Base-by-base conservation (phyloP, 2,329 filamentous ascomycete species). In the Magnaporthiopsis incrustans region DNA sequence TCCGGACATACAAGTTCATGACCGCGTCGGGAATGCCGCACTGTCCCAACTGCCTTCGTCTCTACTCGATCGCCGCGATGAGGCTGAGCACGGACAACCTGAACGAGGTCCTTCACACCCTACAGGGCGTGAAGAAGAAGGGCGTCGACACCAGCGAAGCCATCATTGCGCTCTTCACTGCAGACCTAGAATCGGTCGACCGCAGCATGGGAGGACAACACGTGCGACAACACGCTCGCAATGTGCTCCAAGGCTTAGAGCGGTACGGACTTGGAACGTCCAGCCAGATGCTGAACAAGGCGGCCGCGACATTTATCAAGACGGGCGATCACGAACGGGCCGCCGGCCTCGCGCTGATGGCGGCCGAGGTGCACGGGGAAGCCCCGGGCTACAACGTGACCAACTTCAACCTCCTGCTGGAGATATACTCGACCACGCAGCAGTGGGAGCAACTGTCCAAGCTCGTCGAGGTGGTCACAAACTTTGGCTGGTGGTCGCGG, bases 51-150 rank as follows among this genome's bases (percentile, higher is more conserved):
- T 81, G 78, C 63, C 73, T 85, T 18, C 77, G 78, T n/a, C 72
- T 83, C 6, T 81, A 79, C 11, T 77, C 85, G 11, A 68, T 76
- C 12, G 79, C 81, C 2, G 73, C 76, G 18, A 68, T 84, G 62
- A 71, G 70, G 22, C 70, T 57, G 2, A 63, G 75, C 53, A 70
- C 69, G 4, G 64, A 69, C 3, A 68, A 71, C 58, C 65, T 74
- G 60, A 65, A 69, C 60, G 60, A 69, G 26, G 79, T 81, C 1
- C 70, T 76, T 25, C 67, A 67, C 0, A 71, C 84, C 22, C 74
- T 85, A 7, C 69, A 70, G 7, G 68, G 70, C 35, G 78, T 80
- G 0, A 73, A 78, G 50, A 62, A 67, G 1, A 69, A 73, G 14
- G 81, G 80, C 5, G 69, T 76, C 14, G 77, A 84, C 65, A 73